phyloP scores from a whole-genome alignment of 208 protist species.

The Crithidia brevicula region DNA sequence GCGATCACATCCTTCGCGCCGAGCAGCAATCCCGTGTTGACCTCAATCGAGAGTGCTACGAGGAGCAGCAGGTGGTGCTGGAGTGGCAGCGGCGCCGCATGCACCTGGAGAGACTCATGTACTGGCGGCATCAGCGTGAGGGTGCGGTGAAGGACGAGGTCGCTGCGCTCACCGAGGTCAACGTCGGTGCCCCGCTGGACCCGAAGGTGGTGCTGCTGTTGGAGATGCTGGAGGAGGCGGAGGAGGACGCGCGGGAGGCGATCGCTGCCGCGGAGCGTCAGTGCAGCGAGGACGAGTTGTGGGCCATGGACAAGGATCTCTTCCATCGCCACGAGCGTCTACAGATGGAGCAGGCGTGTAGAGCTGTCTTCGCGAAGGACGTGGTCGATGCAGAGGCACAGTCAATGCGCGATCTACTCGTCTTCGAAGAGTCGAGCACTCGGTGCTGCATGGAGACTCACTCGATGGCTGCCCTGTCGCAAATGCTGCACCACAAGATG shows the following conservation, averaged over 20 bases:
- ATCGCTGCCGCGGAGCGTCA: constrained; percentile 28
- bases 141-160: constrained; percentile 36
- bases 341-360: constrained; percentile 1
- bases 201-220: constrained; percentile 29
- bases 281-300: not conserved
- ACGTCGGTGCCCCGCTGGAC: constrained; percentile 11
- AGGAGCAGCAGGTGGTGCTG: constrained; percentile 49
- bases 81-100: constrained; percentile 71
- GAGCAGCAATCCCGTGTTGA: constrained; percentile 44
- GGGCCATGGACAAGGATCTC: constrained; percentile 2
- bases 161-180: constrained; percentile 28
- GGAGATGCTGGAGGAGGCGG: constrained; percentile 38
- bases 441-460: not conserved
- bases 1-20: constrained; percentile 35
- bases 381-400: constrained; percentile 13
- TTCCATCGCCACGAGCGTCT: not conserved
- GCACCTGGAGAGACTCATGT: constrained; percentile 80
- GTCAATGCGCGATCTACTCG: constrained; percentile 4
- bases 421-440: constrained; percentile 1
- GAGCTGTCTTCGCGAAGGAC: not conserved
- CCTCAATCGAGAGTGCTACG: constrained; percentile 37
- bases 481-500: constrained; percentile 1
- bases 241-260: constrained; percentile 28
- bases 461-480: not conserved
- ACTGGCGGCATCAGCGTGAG: constrained; percentile 69